Evolutionary conservation across 1,139 yeast species (phyloP), one percentile per base, ranked within the genome.

Genomic region (Candida sp.): DNA sequence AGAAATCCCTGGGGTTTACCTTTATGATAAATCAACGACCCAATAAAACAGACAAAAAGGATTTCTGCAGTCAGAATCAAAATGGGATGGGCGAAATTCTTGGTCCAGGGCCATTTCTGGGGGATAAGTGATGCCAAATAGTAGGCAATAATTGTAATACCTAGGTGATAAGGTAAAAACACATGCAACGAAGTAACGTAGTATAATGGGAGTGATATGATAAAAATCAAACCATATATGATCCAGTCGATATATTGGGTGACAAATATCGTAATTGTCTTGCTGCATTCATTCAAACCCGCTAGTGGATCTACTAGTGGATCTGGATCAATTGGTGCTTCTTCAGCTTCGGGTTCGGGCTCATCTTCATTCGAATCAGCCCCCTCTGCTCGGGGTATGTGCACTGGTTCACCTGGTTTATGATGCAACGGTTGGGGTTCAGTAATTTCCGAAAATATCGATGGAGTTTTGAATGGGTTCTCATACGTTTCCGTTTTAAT

Each of bases 21-120:
- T 22, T 61, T 70, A 49, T 68, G 76, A 50, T 67, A 78, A 46
- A 79, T 83, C 49, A 75, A 57, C 19, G 84, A 75, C 12, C 86
- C 77, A 21, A 87, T 73, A 55, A 80, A 84, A 51, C 82, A 81
- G 8, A 80, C 68, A 36, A 87, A 67, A 51, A 86, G 68, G n/a
- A 84, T 77, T 21, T 77, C 53, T 1, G 77, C 82, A 3, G 89
- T 85, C 49, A 84, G 79, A 22, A 84, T 68, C 43, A 87, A 64
- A 34, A 87, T 85, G 0, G 95, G 95, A 55, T 87, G 95, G 25
- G 87, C 68, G 66, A 76, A 57, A 62, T 73, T 60, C 70, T 75
- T 66, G 53, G 76, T 49, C 52, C 70, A 35, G 60, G 79, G 59
- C 79, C 79, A 70, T 42, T 57, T 63, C 43, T 65, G 60, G 11